Conservation (phyloP, 2,329 filamentous ascomycete genomes). For the Penicillium corylophilum region DNA sequence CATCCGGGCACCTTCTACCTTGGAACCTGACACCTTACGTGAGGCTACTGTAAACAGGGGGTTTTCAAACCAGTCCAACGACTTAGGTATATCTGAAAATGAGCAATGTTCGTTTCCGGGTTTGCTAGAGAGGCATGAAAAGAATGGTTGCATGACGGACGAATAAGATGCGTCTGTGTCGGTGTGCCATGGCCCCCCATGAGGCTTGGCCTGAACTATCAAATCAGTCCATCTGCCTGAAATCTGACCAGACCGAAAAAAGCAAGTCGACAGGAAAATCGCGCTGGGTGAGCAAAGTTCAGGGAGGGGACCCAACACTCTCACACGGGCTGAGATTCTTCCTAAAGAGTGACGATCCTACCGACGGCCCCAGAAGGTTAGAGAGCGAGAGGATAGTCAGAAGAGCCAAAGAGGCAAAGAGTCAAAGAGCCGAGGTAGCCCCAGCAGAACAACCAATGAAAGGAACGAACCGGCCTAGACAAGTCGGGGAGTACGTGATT, state of each 20-base stretch:
- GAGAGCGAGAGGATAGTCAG: background rate
- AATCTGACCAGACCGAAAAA: slow-evolving; percentile 4
- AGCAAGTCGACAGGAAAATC: slow-evolving; percentile 8
- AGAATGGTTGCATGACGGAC: slow-evolving; percentile 13
- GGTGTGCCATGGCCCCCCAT: slow-evolving; percentile 1
- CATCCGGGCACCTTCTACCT: too few species aligned
- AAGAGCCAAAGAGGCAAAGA: background rate
- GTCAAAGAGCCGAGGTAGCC: slow-evolving; percentile 1
- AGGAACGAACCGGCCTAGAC: slow-evolving; percentile 14
- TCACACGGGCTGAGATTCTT: background rate
- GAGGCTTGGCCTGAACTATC: slow-evolving; percentile 16
- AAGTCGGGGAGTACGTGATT: slow-evolving; percentile 21
- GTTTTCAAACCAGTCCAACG: background rate
- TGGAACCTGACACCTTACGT: too few species aligned
- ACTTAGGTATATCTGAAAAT: background rate
- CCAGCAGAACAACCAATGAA: slow-evolving; percentile 8
- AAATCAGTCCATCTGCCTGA: slow-evolving; percentile 19
- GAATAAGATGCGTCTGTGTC: slow-evolving; percentile 11
- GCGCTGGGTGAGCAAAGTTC: background rate
- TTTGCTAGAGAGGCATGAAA: slow-evolving; percentile 1
- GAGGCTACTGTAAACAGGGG: background rate
- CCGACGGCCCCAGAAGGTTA: background rate
- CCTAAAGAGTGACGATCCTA: background rate
- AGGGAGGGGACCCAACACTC: slow-evolving; percentile 3
- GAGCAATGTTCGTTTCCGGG: slow-evolving; percentile 9